phyloP scores from a whole-genome alignment of 140 eudicot genomes.

The Oenanthe javanica region DNA sequence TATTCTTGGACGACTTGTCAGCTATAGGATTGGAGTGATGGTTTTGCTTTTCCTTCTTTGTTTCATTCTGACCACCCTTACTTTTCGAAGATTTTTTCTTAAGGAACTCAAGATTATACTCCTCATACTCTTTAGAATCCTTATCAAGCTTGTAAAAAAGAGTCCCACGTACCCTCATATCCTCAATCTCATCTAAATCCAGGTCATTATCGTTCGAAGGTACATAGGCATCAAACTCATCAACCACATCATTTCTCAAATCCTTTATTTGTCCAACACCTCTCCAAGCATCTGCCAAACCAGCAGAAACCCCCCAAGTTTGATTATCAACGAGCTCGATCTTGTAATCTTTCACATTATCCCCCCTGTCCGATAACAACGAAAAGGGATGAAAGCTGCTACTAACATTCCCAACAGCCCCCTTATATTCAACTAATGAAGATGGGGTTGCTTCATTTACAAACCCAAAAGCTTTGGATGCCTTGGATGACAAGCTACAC shows the following conservation, averaged over 20 bases:
- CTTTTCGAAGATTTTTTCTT: slow-evolving; percentile 34
- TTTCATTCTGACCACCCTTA: slow-evolving; percentile 19
- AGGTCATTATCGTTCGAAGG: slow-evolving; percentile 17
- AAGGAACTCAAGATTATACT: slow-evolving; percentile 64
- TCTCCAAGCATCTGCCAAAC: slow-evolving; percentile 47
- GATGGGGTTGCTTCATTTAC: slow-evolving; percentile 16
- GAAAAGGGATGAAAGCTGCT: slow-evolving; percentile 28
- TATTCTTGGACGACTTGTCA: slow-evolving; percentile 22
- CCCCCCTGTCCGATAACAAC: slow-evolving; percentile 21
- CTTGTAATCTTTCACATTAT: slow-evolving; percentile 32
- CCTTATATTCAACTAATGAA: slow-evolving; percentile 3
- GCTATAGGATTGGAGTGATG: background rate
- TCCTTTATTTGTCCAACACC: slow-evolving; percentile 11
- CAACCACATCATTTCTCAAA: slow-evolving; percentile 14
- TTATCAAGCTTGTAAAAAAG: slow-evolving; percentile 75
- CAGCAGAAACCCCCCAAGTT: slow-evolving; percentile 65
- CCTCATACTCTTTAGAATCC: slow-evolving; percentile 77
- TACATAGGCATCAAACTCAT: slow-evolving; percentile 16
- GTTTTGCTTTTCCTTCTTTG: slow-evolving; percentile 18
- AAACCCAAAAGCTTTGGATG: slow-evolving; percentile 15
- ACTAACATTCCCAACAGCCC: slow-evolving; percentile 4
- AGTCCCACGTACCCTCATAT: slow-evolving; percentile 67
- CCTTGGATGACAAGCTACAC: slow-evolving; percentile 17
- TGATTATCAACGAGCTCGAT: slow-evolving; percentile 64
- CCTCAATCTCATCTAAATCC: slow-evolving; percentile 71